Evolutionary conservation across 805 yeast species (phyloP).

Genomic region (Cyberlindnera amylophila): DNA sequence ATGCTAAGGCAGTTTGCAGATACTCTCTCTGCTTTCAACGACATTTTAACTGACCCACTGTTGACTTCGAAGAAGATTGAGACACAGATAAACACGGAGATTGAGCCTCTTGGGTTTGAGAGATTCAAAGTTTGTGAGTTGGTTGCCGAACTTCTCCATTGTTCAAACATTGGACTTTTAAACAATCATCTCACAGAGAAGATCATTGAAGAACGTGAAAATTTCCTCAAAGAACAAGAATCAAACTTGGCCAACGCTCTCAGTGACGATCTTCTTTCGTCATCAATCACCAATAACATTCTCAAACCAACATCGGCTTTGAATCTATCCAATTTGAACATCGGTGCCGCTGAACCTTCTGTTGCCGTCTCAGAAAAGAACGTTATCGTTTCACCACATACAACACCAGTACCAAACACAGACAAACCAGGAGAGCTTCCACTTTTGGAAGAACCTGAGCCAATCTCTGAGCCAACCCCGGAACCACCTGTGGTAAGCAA

Average conservation of each 20-base stretch:
- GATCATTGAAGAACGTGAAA: slow-evolving; percentile 68
- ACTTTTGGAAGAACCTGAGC: slow-evolving; percentile 3
- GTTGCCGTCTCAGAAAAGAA: slow-evolving; percentile 26
- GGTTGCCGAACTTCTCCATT: slow-evolving; percentile 90
- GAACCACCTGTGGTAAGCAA: slow-evolving; percentile 7
- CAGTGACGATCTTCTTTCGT: slow-evolving; percentile 23
- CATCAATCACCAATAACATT: background rate
- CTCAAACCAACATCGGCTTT: slow-evolving; percentile 8
- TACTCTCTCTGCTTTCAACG: slow-evolving; percentile 52
- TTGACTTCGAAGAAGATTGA: slow-evolving; percentile 29
- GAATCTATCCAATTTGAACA: slow-evolving; percentile 24
- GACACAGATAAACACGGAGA: slow-evolving; percentile 48
- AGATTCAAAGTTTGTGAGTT: slow-evolving; percentile 89
- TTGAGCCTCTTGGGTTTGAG: slow-evolving; percentile 88
- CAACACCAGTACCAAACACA: slow-evolving; percentile 12
- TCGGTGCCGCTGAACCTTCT: slow-evolving; percentile 29
- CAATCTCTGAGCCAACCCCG: background rate
- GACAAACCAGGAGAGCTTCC: slow-evolving; percentile 15
- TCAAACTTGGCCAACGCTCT: slow-evolving; percentile 26
- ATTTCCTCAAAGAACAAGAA: slow-evolving; percentile 41
- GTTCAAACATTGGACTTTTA: slow-evolving; percentile 90
- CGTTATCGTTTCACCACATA: slow-evolving; percentile 26
- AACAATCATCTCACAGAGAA: slow-evolving; percentile 73
- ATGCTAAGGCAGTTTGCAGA: slow-evolving; percentile 71
- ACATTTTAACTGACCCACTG: slow-evolving; percentile 33